Evolutionary conservation across 2,329 filamentous ascomycete species (phyloP).

Genomic region (Cercospora zeae-maydis): DNA sequence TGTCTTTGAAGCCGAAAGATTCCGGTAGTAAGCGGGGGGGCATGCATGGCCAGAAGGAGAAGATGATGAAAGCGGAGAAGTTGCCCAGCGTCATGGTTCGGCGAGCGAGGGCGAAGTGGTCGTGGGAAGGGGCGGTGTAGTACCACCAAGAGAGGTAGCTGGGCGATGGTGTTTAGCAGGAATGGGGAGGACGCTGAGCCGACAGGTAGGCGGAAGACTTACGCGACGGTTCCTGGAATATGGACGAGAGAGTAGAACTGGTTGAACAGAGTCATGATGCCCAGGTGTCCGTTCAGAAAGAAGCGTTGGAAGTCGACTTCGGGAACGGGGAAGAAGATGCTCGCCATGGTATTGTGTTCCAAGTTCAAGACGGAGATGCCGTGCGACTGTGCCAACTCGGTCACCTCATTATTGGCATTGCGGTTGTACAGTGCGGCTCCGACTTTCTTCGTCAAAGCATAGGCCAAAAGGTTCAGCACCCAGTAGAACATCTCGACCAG

Average conservation of each 20-base stretch:
- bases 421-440: constrained; percentile 28
- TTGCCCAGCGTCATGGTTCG: constrained; percentile 52
- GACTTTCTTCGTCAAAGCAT: constrained; percentile 51
- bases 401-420: constrained; percentile 48
- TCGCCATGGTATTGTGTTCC: constrained; percentile 51
- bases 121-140: constrained; percentile 53
- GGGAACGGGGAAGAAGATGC: constrained; percentile 52
- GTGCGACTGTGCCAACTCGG: constrained; percentile 55
- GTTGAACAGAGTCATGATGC: constrained; percentile 54
- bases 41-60: constrained; percentile 54
- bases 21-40: constrained; percentile 48
- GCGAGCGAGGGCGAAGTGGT: constrained; percentile 44
- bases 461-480: constrained; percentile 63
- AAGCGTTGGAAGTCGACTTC: constrained; percentile 55
- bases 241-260: constrained; percentile 59
- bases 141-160: constrained; percentile 65
- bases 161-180: not conserved
- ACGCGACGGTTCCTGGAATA: constrained; percentile 60
- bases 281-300: constrained; percentile 54
- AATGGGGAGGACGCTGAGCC: constrained; percentile 7
- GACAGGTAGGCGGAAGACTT: constrained; percentile 21
- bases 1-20: constrained; percentile 47
- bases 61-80: constrained; percentile 52
- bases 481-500: constrained; percentile 73
- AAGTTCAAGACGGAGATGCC: constrained; percentile 54